Conservation (phyloP, 345 rosid species). For the Dipteronia dyeriana region DNA sequence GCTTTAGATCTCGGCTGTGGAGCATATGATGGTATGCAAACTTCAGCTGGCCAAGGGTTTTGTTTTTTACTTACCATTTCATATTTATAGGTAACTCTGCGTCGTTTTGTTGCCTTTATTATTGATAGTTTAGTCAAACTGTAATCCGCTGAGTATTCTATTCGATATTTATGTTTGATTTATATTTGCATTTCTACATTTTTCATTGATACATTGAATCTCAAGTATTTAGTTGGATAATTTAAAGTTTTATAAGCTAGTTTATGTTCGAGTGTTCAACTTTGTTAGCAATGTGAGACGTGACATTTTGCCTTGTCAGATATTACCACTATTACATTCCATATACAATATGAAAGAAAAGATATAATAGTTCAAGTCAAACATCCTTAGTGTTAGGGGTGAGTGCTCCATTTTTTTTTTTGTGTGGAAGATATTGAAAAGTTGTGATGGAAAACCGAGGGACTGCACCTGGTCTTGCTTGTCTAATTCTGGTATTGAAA, state of each 20-base stretch:
- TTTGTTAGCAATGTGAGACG: neutral
- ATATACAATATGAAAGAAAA: neutral
- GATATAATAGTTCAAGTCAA: neutral
- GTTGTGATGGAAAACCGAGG: neutral
- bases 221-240: neutral
- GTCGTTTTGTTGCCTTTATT: neutral
- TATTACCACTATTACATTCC: neutral
- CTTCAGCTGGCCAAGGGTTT: neutral
- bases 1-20: neutral
- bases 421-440: neutral
- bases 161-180: no score
- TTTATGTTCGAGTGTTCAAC: no score
- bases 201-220: neutral
- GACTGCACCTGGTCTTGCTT: neutral
- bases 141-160: neutral
- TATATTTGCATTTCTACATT: neutral
- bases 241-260: neutral
- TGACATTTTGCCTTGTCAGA: neutral
- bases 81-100: neutral
- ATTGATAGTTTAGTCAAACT: neutral
- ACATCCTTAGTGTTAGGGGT: neutral
- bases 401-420: neutral
- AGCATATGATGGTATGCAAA: neutral
- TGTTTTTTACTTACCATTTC: neutral
- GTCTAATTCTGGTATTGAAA: neutral